Percentiles rank a stretch among this genome's conserved stretches.
Conservation (phyloP, 305 asterid genomes). For the Fraxinus albicans region DNA sequence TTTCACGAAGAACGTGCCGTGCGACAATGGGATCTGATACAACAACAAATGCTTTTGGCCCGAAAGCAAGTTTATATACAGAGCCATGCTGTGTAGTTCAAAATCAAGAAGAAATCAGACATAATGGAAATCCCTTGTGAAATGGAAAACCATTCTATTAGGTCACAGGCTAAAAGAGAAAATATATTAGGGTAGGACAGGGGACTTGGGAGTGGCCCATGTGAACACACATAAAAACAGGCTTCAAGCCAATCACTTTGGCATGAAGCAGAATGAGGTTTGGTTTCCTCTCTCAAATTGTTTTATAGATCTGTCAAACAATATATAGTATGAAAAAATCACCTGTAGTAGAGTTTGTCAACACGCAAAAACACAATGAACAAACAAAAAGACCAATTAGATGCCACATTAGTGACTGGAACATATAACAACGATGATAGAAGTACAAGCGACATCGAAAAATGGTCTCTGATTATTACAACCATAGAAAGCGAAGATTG, state of each 20-base stretch:
- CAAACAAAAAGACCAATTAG: neutral
- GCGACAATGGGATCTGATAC: constrained; percentile 95
- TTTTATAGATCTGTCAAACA: neutral
- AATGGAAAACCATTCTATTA: neutral
- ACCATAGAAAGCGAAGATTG: constrained; percentile 8
- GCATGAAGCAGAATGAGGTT: neutral
- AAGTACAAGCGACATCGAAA: neutral
- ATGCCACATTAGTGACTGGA: neutral
- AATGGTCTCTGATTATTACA: neutral
- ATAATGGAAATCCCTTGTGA: constrained; percentile 15
- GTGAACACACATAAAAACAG: neutral
- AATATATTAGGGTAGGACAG: neutral
- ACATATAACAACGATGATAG: neutral
- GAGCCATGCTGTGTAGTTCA: constrained; percentile 75
- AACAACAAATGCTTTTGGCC: constrained; percentile 93
- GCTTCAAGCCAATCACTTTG: neutral
- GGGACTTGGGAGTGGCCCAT: neutral
- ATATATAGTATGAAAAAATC: neutral
- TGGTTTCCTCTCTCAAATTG: neutral
- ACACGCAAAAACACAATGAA: constrained; percentile 9
- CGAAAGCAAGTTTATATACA: constrained; percentile 93
- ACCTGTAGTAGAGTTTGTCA: neutral
- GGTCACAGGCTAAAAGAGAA: neutral
- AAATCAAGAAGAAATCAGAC: constrained; percentile 24
- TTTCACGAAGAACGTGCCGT: constrained; percentile 92